Evolutionary conservation across 2,329 filamentous ascomycete genomes (phyloP).

Genomic region (Colletotrichum sp.): DNA sequence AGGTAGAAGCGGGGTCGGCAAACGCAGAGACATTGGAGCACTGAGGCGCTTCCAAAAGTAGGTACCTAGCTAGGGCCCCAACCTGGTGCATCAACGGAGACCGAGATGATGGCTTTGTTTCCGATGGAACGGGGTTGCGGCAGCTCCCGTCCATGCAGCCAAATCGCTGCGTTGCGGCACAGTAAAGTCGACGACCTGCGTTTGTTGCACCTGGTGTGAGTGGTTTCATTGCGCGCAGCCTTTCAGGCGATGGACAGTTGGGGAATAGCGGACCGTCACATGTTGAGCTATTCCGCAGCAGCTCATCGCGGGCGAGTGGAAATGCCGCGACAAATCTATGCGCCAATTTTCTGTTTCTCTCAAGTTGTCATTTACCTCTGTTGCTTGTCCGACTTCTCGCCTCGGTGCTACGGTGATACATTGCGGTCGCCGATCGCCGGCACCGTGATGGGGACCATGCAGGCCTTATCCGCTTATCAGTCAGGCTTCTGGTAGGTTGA

Average conservation of each 20-base stretch:
- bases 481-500: constrained; percentile 7
- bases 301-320: neutral
- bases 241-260: neutral
- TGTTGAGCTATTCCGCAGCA: neutral
- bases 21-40: neutral
- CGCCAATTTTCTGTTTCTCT: neutral
- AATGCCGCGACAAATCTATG: neutral
- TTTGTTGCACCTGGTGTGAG: neutral
- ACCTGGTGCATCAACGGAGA: neutral
- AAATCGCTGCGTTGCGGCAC: neutral
- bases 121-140: neutral
- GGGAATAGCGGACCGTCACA: neutral
- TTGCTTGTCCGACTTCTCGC: constrained; percentile 1
- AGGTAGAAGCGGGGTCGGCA: neutral
- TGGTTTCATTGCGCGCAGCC: neutral
- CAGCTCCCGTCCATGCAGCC: neutral
- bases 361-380: neutral
- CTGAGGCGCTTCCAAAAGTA: neutral
- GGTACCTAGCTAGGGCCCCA: neutral
- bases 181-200: neutral
- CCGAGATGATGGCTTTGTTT: neutral
- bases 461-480: constrained; percentile 19
- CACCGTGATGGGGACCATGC: neutral
- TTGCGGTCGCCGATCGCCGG: constrained; percentile 13
- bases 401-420: constrained; percentile 18